Evolutionary conservation across 2,329 filamentous ascomycete genomes (phyloP).

Genomic region (Talaromyces atroroseus): DNA sequence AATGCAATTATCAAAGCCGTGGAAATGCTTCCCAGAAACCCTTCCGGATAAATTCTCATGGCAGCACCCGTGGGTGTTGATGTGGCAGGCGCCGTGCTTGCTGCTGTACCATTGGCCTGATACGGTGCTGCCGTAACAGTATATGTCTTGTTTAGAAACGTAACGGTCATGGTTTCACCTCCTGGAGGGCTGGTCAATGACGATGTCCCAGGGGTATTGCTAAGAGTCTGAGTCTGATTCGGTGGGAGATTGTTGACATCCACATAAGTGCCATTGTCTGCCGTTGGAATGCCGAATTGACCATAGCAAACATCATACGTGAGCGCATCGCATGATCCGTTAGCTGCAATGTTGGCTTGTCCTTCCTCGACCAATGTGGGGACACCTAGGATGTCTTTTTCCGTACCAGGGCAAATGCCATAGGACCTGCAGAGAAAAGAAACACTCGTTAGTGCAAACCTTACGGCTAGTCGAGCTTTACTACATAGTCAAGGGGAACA

Average conservation of each 20-base stretch:
- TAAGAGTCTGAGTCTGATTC: neutral
- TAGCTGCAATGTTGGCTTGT: conserved; percentile 1
- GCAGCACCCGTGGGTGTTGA: neutral
- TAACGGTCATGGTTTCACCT: neutral
- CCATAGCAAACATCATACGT: conserved; percentile 3
- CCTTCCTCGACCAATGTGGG: neutral
- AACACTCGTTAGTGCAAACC: too few relatives aligned
- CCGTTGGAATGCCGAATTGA: neutral
- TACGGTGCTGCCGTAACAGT: neutral
- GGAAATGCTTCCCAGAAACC: neutral
- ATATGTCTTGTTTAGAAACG: conserved; percentile 1
- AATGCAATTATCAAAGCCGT: neutral
- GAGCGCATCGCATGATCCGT: conserved; percentile 1
- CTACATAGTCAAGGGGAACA: neutral
- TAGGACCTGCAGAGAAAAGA: neutral
- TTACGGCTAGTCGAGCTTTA: too few relatives aligned
- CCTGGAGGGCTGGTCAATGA: neutral
- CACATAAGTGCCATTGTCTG: conserved; percentile 1
- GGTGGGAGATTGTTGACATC: conserved; percentile 3
- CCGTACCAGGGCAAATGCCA: neutral
- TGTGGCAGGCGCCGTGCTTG: neutral
- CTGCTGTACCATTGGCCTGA: neutral
- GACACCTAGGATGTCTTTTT: neutral
- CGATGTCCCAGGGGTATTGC: neutral
- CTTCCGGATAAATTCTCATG: neutral